These are phyloP conservation scores for Cladobotryum mycophilum DNA, from an alignment of 2,329 filamentous ascomycete genomes.

Conservation along the genomic window DNA sequence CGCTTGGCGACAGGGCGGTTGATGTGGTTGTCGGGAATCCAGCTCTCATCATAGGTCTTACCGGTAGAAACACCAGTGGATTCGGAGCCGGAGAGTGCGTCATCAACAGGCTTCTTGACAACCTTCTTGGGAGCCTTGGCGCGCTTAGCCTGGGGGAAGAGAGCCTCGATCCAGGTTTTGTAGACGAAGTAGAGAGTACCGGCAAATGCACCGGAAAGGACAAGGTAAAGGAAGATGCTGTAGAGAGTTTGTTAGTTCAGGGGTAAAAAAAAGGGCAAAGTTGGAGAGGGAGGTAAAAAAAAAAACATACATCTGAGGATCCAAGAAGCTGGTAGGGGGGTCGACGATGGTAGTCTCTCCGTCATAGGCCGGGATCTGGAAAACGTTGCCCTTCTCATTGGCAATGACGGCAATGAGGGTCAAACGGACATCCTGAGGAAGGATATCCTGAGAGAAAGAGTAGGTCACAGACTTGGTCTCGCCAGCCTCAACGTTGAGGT, in stretches of 20 bases:
- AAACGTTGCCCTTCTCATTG: constrained; percentile 60
- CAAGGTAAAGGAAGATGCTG: constrained; percentile 95
- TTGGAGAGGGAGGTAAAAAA: not conserved
- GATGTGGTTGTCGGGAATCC: constrained; percentile 87
- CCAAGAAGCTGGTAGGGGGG: constrained; percentile 82
- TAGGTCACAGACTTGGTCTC: constrained; percentile 72
- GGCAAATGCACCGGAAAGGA: constrained; percentile 71
- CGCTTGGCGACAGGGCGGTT: constrained; percentile 71
- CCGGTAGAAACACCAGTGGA: constrained; percentile 62
- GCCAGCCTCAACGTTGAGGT: constrained; percentile 66
- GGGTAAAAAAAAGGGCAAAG: not conserved
- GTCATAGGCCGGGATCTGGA: constrained; percentile 75
- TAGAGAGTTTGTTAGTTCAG: not conserved
- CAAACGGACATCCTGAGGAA: constrained; percentile 80
- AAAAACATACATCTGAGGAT: constrained; percentile 83
- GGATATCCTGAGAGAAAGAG: constrained; percentile 83
- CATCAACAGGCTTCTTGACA: constrained; percentile 59
- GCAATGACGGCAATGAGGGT: constrained; percentile 70
- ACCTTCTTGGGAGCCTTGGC: constrained; percentile 52
- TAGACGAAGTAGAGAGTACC: constrained; percentile 94
- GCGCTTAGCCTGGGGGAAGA: constrained; percentile 88
- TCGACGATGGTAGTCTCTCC: constrained; percentile 82
- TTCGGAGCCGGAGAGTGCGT: constrained; percentile 62
- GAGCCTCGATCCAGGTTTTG: constrained; percentile 92
- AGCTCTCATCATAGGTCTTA: constrained; percentile 82